These are phyloP conservation scores for Paralagenidium karlingii DNA, from an alignment of 352 stramenopile species.

Conservation along the genomic window DNA sequence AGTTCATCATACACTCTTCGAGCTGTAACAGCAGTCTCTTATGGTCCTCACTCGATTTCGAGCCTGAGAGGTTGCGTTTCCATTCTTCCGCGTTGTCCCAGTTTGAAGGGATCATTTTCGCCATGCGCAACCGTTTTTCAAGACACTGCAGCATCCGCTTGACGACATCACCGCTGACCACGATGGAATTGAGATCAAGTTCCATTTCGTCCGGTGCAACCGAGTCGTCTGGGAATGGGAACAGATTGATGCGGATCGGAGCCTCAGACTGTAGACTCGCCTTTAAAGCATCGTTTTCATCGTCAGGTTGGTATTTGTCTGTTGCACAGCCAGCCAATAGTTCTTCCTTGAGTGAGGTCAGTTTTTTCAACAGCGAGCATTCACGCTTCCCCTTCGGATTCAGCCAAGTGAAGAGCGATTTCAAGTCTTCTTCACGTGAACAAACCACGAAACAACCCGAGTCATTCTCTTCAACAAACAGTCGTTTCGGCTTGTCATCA, in stretches of 20 bases:
- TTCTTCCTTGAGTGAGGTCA: constrained; percentile 29
- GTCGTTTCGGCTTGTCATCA: constrained; percentile 32
- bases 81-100: constrained; percentile 34
- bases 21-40: constrained; percentile 39
- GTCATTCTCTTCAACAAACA: constrained; percentile 60
- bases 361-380: constrained; percentile 36
- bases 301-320: no score
- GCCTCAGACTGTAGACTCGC: no score
- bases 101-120: constrained; percentile 29
- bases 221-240: constrained; percentile 42
- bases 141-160: constrained; percentile 52
- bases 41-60: constrained; percentile 15
- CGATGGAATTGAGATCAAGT: constrained; percentile 25
- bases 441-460: constrained; percentile 47
- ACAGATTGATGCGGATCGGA: constrained; percentile 31
- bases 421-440: constrained; percentile 21
- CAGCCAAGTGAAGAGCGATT: constrained; percentile 42
- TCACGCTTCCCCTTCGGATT: constrained; percentile 68
- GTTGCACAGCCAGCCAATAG: no score
- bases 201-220: constrained; percentile 28
- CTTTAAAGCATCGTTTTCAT: no score
- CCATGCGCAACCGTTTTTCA: constrained; percentile 32
- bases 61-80: constrained; percentile 19
- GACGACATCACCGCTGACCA: constrained; percentile 24
- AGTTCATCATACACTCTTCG: constrained; percentile 34